A percentile compares a stretch with the other conserved stretches of the same genome.
phyloP scores from a whole-genome alignment of 148 eudicot species.

The Chenopodium berlandieri region DNA sequence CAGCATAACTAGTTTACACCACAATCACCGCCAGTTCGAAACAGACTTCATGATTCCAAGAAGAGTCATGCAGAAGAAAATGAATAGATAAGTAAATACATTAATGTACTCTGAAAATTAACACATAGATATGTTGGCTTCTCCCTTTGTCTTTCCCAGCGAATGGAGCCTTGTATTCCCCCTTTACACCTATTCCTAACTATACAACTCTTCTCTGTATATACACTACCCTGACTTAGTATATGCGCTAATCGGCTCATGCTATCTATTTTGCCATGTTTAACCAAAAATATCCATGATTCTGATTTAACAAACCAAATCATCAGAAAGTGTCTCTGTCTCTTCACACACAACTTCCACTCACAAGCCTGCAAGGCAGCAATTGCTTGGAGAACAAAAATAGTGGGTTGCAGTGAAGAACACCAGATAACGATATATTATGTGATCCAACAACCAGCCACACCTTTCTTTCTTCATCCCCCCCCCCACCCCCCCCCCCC shows the following conservation, averaged over 20 bases:
- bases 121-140: conserved; percentile 9
- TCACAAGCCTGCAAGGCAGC: conserved; percentile 16
- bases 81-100: neutral
- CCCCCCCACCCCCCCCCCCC: no score
- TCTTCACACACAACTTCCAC: conserved; percentile 6
- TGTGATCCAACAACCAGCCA: neutral
- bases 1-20: neutral
- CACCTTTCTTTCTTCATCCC: neutral
- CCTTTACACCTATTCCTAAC: conserved; percentile 22
- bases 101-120: neutral
- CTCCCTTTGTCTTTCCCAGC: conserved; percentile 1
- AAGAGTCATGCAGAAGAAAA: neutral
- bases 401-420: neutral
- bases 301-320: neutral
- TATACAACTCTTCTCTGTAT: conserved; percentile 39
- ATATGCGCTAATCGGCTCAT: conserved; percentile 17
- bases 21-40: neutral
- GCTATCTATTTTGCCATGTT: conserved; percentile 18
- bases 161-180: conserved; percentile 39
- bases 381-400: conserved; percentile 15
- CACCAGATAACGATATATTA: neutral
- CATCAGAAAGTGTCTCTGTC: neutral
- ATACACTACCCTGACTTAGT: conserved; percentile 39
- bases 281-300: conserved; percentile 13
- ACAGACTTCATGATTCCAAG: neutral